Evolutionary conservation across 176 grass and related monocot species (phyloP).

Genomic region (Paspalum notatum): DNA sequence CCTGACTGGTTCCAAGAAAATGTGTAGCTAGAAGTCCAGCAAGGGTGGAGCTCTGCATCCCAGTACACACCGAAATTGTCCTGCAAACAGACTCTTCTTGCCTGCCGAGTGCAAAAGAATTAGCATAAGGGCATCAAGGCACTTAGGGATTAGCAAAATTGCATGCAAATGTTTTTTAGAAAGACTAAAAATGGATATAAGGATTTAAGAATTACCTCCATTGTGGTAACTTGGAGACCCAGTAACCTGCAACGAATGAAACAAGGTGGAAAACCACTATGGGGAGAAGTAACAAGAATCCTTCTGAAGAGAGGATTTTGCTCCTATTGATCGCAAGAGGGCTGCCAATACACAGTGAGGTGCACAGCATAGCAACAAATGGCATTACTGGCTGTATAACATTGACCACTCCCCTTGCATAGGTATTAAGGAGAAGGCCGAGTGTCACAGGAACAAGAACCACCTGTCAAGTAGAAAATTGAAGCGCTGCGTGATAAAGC

Average conservation of each 20-base stretch:
- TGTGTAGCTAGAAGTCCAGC: conserved; percentile 90
- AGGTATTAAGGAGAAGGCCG: conserved; percentile 88
- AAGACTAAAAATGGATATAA: neutral
- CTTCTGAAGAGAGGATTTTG: conserved; percentile 73
- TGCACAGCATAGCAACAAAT: conserved; percentile 91
- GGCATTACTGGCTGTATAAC: conserved; percentile 82
- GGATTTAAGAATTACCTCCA: conserved; percentile 58
- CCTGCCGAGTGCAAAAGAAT: conserved; percentile 34
- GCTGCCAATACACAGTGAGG: conserved; percentile 89
- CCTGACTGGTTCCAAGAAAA: conserved; percentile 83
- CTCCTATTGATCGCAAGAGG: conserved; percentile 92
- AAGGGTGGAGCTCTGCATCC: conserved; percentile 97
- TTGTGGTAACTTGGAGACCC: conserved; percentile 80
- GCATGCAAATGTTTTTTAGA: neutral
- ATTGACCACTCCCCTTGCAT: conserved; percentile 73
- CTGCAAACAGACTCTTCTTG: conserved; percentile 75
- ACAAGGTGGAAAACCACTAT: conserved; percentile 81
- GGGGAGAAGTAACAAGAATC: conserved; percentile 75
- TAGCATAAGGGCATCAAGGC: neutral
- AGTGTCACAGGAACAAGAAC: conserved; percentile 83
- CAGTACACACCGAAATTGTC: conserved; percentile 90
- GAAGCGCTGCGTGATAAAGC: neutral
- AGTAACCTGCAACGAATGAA: conserved; percentile 74
- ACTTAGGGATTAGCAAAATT: neutral
- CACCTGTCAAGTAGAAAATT: conserved; percentile 52